Percentiles rank a stretch among this genome's conserved stretches.
These are phyloP conservation scores for Alternaria sp. DNA, from an alignment of 2,329 filamentous ascomycete genomes.

Conservation along the genomic window DNA sequence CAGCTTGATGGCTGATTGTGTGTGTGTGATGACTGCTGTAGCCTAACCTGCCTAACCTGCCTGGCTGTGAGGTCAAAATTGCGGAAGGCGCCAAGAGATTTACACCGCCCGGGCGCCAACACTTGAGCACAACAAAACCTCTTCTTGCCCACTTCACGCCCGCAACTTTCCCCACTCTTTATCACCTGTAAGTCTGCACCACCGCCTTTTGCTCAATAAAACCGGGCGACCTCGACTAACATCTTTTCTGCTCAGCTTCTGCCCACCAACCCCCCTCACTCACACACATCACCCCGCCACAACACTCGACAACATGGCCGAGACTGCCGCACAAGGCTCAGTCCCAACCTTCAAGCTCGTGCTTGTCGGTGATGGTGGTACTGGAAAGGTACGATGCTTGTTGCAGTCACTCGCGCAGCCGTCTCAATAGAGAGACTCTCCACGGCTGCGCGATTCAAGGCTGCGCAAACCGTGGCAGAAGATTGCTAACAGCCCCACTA, in stretches of 20 bases:
- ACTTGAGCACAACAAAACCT: slow-evolving; percentile 47
- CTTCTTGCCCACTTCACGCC: slow-evolving; percentile 42
- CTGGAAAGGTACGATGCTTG: slow-evolving; percentile 84
- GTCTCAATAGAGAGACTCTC: background rate
- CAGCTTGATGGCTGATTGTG: background rate
- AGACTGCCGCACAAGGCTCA: slow-evolving; percentile 54
- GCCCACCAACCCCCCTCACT: slow-evolving; percentile 30
- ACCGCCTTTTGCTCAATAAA: slow-evolving; percentile 20
- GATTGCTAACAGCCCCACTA: slow-evolving; percentile 41
- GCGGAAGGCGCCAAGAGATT: slow-evolving; percentile 30
- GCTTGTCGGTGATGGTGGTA: slow-evolving; percentile 98
- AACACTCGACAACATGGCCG: slow-evolving; percentile 63
- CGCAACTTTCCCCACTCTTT: slow-evolving; percentile 41
- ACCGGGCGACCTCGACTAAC: slow-evolving; percentile 29
- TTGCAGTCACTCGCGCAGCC: background rate
- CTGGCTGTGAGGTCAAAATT: slow-evolving; percentile 27
- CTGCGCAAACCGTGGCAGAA: slow-evolving; percentile 3
- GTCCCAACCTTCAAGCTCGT: slow-evolving; percentile 98
- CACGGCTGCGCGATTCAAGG: slow-evolving; percentile 5
- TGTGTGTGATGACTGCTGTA: slow-evolving; percentile 11
- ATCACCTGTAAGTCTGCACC: slow-evolving; percentile 35
- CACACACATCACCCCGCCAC: slow-evolving; percentile 44
- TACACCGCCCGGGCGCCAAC: slow-evolving; percentile 41
- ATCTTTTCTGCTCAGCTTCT: slow-evolving; percentile 27
- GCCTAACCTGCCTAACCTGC: slow-evolving; percentile 3